Evolutionary conservation across 306 rosid species (phyloP), one percentile per base, ranked within the genome.

Genomic region (Leucaena leucocephala): DNA sequence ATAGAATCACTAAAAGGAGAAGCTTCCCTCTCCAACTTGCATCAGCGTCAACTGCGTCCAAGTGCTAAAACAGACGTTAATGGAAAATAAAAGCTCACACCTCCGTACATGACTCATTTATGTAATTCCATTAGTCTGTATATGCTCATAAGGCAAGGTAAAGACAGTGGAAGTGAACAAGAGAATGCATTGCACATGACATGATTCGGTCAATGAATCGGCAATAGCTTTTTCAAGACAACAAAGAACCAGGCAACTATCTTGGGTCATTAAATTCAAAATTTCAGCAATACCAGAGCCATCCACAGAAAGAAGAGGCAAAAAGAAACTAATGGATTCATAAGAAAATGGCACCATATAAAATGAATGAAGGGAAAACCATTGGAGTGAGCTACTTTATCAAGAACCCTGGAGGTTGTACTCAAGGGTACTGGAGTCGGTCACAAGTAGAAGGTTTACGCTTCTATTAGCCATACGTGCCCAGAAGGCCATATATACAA

Each of bases 401-500:
- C 9, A 75, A 82, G 55, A 67, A 82, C 63, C 86, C 86, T 77
- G 84, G 80, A 79, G 81, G 17, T 76, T 61, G 76, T 67, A 71
- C 75, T 74, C 52, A 50, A 74, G 81, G 81, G 82, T 73, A 71
- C 71, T 74, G 21, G 55, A 78, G 39, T 19, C 19, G 74, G 55
- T 42, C 52, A 76, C 83, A 74, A 68, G 82, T 50, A 80, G 84
- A 85, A 71, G 78, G 78, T 87, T 71, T 84, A 84, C 86, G 87
- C 80, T 74, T 66, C 72, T 77, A 79, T 40, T 36, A 46, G 87
- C 79, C 89, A 82, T 85, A 64, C 67, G 74, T 77, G 77, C 82
- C 90, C 85, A 55, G 68, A 82, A 54, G 86, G 85, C 78, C 86
- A 86, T 86, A 82, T 85, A 78, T 87, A 87, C 94, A 84, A 64